phyloP scores from a whole-genome alignment of 768 basidiomycete species.

The Suillus bovinus region DNA sequence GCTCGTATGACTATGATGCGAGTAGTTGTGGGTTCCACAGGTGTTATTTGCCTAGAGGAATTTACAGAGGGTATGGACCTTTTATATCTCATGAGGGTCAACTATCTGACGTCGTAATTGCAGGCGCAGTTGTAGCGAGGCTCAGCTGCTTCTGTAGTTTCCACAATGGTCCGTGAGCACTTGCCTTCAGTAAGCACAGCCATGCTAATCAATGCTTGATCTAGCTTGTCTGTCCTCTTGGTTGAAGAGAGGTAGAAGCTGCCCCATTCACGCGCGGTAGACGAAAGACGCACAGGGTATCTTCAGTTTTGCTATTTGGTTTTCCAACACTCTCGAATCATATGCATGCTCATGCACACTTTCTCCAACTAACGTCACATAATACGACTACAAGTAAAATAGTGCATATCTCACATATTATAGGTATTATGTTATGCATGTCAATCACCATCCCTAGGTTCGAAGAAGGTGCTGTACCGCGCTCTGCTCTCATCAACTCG shows the following conservation, averaged over 20 bases:
- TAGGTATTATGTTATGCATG: conserved; percentile 10
- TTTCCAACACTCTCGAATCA: conserved; percentile 2
- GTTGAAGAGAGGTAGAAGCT: conserved; percentile 82
- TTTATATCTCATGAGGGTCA: not conserved
- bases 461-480: conserved; percentile 66
- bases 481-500: conserved; percentile 67
- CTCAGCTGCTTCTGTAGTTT: conserved; percentile 91
- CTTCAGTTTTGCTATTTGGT: not conserved
- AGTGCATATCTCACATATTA: conserved; percentile 24
- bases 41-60: conserved; percentile 88
- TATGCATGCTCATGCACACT: conserved; percentile 7
- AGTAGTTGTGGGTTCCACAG: conserved; percentile 36
- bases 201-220: conserved; percentile 17
- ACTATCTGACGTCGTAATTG: conserved; percentile 1
- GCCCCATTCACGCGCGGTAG: conserved; percentile 81
- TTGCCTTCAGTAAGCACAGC: conserved; percentile 11
- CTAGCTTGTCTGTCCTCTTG: conserved; percentile 82
- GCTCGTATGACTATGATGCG: not conserved
- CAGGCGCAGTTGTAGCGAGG: conserved; percentile 75
- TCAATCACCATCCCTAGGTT: conserved; percentile 57
- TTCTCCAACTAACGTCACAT: conserved; percentile 8
- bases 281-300: conserved; percentile 7
- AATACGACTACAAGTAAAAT: conserved; percentile 17
- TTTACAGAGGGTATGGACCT: conserved; percentile 57
- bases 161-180: conserved; percentile 63